These are phyloP conservation scores for Flagelloscypha sp. DNA, from an alignment of 768 basidiomycete species.

Conservation along the genomic window DNA sequence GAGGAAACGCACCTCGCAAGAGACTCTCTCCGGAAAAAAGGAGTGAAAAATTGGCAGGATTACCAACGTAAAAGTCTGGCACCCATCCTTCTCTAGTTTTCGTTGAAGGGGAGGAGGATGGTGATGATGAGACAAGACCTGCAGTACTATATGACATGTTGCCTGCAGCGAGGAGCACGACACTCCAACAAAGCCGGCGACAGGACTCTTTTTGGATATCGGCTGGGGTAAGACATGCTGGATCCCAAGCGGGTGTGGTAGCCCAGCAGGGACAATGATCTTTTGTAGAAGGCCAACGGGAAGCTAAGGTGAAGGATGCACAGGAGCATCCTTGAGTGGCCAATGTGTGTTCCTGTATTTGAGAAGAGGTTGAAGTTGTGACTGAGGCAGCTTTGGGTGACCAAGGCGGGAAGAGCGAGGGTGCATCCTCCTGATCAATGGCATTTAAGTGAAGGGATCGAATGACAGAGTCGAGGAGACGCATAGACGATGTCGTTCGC, in stretches of 20 bases:
- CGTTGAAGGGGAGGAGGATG: too few relatives aligned
- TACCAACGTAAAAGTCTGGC: slow-evolving; percentile 48
- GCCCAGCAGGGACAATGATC: slow-evolving; percentile 58
- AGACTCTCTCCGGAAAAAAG: slow-evolving; percentile 69
- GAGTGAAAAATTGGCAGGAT: slow-evolving; percentile 65
- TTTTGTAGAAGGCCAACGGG: slow-evolving; percentile 39
- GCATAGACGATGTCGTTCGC: slow-evolving; percentile 48
- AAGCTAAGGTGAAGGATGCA: slow-evolving; percentile 39
- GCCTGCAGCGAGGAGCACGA: slow-evolving; percentile 54
- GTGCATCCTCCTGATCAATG: slow-evolving; percentile 51
- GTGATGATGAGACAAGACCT: slow-evolving; percentile 21
- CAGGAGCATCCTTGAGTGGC: slow-evolving; percentile 37
- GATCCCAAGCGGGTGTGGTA: slow-evolving; percentile 56
- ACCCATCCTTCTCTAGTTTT: too few relatives aligned
- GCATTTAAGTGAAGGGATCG: slow-evolving; percentile 49
- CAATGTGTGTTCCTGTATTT: slow-evolving; percentile 2
- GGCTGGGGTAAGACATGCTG: slow-evolving; percentile 44
- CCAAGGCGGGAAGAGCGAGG: slow-evolving; percentile 35
- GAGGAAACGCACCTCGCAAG: slow-evolving; percentile 21
- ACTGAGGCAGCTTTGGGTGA: slow-evolving; percentile 4
- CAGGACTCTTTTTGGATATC: slow-evolving; percentile 68
- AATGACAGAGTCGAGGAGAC: slow-evolving; percentile 61
- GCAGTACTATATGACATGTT: slow-evolving; percentile 55
- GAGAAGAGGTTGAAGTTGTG: slow-evolving; percentile 6
- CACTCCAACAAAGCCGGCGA: slow-evolving; percentile 67